phyloP scores from a whole-genome alignment of 2,329 filamentous ascomycete genomes.

The Bipolaris sorokiniana region DNA sequence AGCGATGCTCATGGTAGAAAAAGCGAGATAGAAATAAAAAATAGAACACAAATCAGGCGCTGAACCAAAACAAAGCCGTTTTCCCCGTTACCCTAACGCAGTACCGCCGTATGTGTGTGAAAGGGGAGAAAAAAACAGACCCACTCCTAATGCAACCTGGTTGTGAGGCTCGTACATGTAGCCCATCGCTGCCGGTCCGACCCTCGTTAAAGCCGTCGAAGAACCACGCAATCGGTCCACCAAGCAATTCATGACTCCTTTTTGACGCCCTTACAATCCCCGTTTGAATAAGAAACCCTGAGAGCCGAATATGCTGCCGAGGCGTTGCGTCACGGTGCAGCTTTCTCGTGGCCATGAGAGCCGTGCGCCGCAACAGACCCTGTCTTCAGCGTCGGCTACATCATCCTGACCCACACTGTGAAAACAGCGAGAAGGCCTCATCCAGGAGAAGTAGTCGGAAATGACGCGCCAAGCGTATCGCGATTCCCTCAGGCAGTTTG shows the following conservation, averaged over 20 bases:
- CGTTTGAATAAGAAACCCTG: slow-evolving; percentile 10
- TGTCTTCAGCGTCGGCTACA: not conserved
- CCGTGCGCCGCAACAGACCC: slow-evolving; percentile 8
- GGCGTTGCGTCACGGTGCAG: slow-evolving; percentile 11
- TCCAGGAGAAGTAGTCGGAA: not conserved
- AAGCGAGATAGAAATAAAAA: not conserved
- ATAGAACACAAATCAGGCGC: slow-evolving; percentile 1
- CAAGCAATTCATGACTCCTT: slow-evolving; percentile 15
- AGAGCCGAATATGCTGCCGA: slow-evolving; percentile 2
- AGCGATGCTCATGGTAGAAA: not conserved
- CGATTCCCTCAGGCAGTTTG: not conserved
- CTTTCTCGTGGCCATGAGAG: slow-evolving; percentile 8
- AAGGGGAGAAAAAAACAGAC: slow-evolving; percentile 11
- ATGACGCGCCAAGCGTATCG: slow-evolving; percentile 2
- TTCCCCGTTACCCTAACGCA: slow-evolving; percentile 17
- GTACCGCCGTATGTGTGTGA: slow-evolving; percentile 21
- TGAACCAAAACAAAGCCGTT: slow-evolving; percentile 11
- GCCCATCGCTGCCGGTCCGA: slow-evolving; percentile 18
- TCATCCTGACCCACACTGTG: slow-evolving; percentile 8
- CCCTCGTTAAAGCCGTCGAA: slow-evolving; percentile 7
- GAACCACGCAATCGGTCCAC: slow-evolving; percentile 8
- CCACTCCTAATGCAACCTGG: slow-evolving; percentile 27
- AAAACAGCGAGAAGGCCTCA: not conserved
- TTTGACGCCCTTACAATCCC: slow-evolving; percentile 16
- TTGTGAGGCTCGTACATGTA: slow-evolving; percentile 13